phyloP scores from a whole-genome alignment of 305 asterid species.

The Ajuga reptans region DNA sequence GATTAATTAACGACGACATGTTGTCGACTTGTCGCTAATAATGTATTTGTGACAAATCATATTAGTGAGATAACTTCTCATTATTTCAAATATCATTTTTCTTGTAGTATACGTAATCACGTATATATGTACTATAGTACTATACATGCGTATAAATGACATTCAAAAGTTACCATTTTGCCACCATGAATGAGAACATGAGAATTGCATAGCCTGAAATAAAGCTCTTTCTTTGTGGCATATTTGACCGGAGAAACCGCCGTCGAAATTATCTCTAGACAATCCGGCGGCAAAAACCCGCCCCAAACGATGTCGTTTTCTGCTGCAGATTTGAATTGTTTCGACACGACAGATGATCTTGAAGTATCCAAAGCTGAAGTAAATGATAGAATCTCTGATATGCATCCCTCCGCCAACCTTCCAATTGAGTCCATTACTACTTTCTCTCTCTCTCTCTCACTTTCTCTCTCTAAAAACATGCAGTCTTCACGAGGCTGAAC shows the following conservation, averaged over 20 bases:
- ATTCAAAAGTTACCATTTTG: constrained; percentile 29
- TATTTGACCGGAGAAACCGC: constrained; percentile 25
- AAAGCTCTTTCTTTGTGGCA: constrained; percentile 33
- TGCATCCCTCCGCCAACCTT: constrained; percentile 24
- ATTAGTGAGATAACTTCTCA: too few species aligned
- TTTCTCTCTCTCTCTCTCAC: background rate
- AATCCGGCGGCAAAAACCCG: constrained; percentile 37
- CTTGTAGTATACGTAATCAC: too few species aligned
- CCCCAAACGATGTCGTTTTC: constrained; percentile 38
- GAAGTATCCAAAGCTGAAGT: constrained; percentile 40
- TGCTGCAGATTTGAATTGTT: constrained; percentile 30
- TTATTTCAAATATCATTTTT: too few species aligned
- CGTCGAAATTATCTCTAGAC: constrained; percentile 28
- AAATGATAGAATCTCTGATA: constrained; percentile 30
- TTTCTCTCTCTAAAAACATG: background rate
- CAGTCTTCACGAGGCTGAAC: background rate
- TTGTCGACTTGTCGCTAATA: too few species aligned
- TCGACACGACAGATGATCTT: constrained; percentile 31
- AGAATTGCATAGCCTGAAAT: constrained; percentile 22
- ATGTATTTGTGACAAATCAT: too few species aligned
- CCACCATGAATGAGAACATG: constrained; percentile 33
- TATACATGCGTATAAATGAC: background rate
- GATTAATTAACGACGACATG: too few species aligned
- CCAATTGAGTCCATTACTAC: background rate
- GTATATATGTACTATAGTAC: too few species aligned